Percentiles rank a stretch among this genome's conserved stretches.
These are phyloP conservation scores for Pseudotsuga menziesii DNA, from an alignment of 75 land plant species.

Conservation along the genomic window DNA sequence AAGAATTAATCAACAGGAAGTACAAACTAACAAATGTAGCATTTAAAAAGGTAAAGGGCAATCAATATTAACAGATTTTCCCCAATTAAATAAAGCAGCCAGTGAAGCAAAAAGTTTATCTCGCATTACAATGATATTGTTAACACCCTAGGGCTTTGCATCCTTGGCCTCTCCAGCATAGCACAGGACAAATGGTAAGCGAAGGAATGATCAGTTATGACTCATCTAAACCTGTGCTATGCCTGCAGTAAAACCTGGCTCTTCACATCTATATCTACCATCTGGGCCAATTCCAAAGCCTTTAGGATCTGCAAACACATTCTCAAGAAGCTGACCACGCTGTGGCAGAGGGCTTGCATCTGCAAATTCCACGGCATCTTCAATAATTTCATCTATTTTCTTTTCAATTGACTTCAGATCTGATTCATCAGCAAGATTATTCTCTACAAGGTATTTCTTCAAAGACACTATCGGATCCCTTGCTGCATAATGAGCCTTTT, in stretches of 20 bases:
- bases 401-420: conserved; percentile 89
- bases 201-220: too few relatives aligned
- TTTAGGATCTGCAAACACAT: conserved; percentile 96
- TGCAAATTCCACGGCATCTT: conserved; percentile 98
- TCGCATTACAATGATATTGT: too few relatives aligned
- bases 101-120: too few relatives aligned
- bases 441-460: conserved; percentile 84
- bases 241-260: conserved; percentile 90
- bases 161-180: too few relatives aligned
- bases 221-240: conserved; percentile 74
- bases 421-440: conserved; percentile 70
- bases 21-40: too few relatives aligned
- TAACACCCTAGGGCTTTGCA: too few relatives aligned
- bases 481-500: conserved; percentile 87
- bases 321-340: conserved; percentile 90
- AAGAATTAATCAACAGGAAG: too few relatives aligned
- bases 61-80: too few relatives aligned
- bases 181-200: too few relatives aligned
- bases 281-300: conserved; percentile 99
- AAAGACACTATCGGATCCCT: conserved; percentile 84
- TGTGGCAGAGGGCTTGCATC: conserved; percentile 84
- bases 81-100: too few relatives aligned
- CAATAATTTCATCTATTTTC: conserved; percentile 83
- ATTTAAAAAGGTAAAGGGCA: too few relatives aligned
- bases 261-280: conserved; percentile 97